These are phyloP conservation scores for Olyra latifolia DNA, from an alignment of 176 grass and related monocot species.

Conservation along the genomic window DNA sequence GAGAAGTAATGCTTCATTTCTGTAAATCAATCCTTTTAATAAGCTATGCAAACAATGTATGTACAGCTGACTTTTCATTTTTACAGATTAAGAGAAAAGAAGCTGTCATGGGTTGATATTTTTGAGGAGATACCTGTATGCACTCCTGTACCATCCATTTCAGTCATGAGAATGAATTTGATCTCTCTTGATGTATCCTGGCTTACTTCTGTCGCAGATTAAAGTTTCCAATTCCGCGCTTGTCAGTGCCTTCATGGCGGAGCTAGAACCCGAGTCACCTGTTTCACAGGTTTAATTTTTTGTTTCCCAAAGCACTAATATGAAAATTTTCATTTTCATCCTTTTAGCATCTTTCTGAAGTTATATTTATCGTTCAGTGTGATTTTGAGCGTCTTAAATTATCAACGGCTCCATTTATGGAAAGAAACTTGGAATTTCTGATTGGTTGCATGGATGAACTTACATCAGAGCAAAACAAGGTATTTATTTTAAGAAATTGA, in stretches of 20 bases:
- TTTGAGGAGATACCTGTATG: slow-evolving; percentile 97
- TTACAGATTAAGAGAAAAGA: slow-evolving; percentile 95
- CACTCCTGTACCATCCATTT: not conserved
- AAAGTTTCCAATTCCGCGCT: slow-evolving; percentile 98
- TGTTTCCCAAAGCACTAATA: not conserved
- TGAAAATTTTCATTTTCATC: not conserved
- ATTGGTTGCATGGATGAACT: slow-evolving; percentile 99
- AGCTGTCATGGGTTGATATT: slow-evolving; percentile 95
- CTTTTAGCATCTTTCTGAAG: not conserved
- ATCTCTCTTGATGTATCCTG: not conserved
- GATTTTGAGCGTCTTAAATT: slow-evolving; percentile 93
- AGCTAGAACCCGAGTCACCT: slow-evolving; percentile 90
- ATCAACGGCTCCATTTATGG: slow-evolving; percentile 95
- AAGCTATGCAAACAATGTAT: not conserved
- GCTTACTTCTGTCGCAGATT: slow-evolving; percentile 58
- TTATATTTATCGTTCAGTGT: slow-evolving; percentile 54
- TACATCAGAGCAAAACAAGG: slow-evolving; percentile 93
- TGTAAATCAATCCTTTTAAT: not conserved
- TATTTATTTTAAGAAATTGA: slow-evolving; percentile 31
- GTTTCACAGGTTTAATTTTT: slow-evolving; percentile 67
- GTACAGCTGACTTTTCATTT: slow-evolving; percentile 9
- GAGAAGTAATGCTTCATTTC: slow-evolving; percentile 71
- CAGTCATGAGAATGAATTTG: not conserved
- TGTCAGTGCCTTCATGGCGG: slow-evolving; percentile 96
- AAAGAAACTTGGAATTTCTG: slow-evolving; percentile 97